These are phyloP conservation scores for Pseudoscleropodium purum DNA, from an alignment of 225 moss, liverwort and hornwort species.

Conservation along the genomic window DNA sequence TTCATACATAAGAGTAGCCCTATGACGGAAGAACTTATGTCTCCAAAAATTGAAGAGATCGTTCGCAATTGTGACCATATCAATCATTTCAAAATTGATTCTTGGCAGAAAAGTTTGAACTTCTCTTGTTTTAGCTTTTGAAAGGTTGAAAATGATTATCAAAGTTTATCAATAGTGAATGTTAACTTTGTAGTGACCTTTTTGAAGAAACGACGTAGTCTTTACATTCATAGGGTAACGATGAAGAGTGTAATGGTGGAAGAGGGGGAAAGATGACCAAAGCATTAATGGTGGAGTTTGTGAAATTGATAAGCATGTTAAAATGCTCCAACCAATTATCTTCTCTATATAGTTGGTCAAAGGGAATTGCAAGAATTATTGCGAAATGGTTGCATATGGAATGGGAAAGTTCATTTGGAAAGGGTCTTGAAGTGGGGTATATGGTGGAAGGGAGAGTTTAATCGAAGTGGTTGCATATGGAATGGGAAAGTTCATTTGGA, in stretches of 20 bases:
- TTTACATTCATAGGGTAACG: too few relatives aligned
- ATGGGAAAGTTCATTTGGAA: too few relatives aligned
- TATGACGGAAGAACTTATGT: not conserved
- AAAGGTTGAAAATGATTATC: not conserved
- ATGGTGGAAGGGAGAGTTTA: too few relatives aligned
- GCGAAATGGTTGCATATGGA: too few relatives aligned
- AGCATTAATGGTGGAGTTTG: not conserved
- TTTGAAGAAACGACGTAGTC: not conserved
- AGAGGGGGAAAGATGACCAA: not conserved
- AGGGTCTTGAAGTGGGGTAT: not conserved
- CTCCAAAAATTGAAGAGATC: not conserved
- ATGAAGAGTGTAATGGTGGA: not conserved
- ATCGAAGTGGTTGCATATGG: too few relatives aligned
- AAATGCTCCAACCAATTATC: too few relatives aligned
- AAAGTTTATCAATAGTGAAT: too few relatives aligned
- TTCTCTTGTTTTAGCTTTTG: constrained; percentile 19
- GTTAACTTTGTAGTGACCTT: too few relatives aligned
- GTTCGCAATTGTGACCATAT: not conserved
- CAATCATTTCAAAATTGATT: not conserved
- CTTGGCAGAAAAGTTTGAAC: not conserved
- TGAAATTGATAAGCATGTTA: not conserved
- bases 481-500: too few relatives aligned
- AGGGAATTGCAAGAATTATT: not conserved
- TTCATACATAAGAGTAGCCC: constrained; percentile 7
- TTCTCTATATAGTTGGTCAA: rapidly evolving